Evolutionary conservation across 2,329 filamentous ascomycete species (phyloP), one percentile per base, ranked within the genome.

Genomic region (Aspergillus felis): DNA sequence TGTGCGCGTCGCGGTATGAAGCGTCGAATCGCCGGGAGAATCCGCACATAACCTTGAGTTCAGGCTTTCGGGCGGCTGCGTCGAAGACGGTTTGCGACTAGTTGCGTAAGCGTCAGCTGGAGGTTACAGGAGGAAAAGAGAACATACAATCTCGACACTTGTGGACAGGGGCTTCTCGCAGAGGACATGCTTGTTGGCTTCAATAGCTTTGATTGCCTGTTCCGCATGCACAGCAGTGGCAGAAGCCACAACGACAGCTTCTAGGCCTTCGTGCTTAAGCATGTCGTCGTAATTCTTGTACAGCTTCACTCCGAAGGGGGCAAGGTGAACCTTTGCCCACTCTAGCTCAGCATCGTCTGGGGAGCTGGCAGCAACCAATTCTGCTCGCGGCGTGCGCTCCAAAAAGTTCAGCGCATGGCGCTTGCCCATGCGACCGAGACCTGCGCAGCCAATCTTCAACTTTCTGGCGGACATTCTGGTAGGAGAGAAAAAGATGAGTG

Each of bases 11-110:
- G 56, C 82, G 76, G 74, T 87, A 87, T 29, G 81, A 84, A 50
- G 78, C 72, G 63, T 87, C 85, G 74, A 87, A 87, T 51, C 82
- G 80, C 41, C 82, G 79, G 6, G 81, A 83, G 76, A 84, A 85
- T 12, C 82, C 82, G 63, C 81, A 84, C 77, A 87, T 80, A 57
- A 86, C 82, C 69, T 85, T 86, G 25, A 83, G 75, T 42, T 83
- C 65, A 2, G 83, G 82, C 53, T 79, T 57, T 24, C 73, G 74
- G 53, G 74, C 71, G 29, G 82, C 81, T 4, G 82, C 82, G 50
- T 82, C 79, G 59, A 88, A 77, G 44, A 89, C 85, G 22, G 79
- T 74, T 75, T 86, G 81, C 52, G 82, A 85, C 83, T 86, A 25
- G 41, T 32, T 29, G 20, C 24, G 3, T 14, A 10, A 10, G 25